Evolutionary conservation across 2,329 filamentous ascomycete species (phyloP), one percentile per base, ranked within the genome.

Genomic region (Westerdykella sp.): DNA sequence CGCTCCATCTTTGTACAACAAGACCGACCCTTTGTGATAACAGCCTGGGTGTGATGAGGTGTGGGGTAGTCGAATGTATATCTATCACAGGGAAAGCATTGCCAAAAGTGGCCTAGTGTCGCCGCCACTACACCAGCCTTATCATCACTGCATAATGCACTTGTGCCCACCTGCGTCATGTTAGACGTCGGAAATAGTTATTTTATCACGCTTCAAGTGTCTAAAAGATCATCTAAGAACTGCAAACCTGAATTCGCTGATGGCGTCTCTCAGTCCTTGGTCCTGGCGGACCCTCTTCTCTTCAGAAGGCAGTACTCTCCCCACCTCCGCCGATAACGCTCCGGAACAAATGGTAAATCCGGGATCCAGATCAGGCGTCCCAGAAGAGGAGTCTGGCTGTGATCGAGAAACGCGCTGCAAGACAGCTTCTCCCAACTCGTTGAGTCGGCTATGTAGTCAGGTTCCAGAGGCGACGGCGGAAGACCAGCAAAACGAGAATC

Each of bases 291-390:
- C 9, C 35, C 18, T 38, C 43, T 53, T 51, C 80, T 78, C 57
- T 78, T 78, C 51, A 97, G 69, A 41, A 98, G 73, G 65, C 93
- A 98, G 66, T 97, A 94, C 41, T 81, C 75, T 14, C 89, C 93
- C 88, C 90, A 97, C 66, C 80, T 82, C 44, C 91, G 79, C 54
- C 76, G 79, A 51, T 81, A 83, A 46, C 75, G 76, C 34, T 80
- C 74, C 0, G 90, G 89, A 12, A 95, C 70, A 32, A 87, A 68
- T 0, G 76, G 69, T 48, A 81, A 68, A 51, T 88, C 77, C 2
- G 93, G 93, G 30, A 95, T 64, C 87, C 88, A 97, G 37, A 95
- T 68, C 7, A 87, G 77, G 47, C 93, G 79, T 2, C 85, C 85
- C 5, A 96, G 50, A 10, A 86, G 68, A 35, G 82, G 76, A 0